Conservation (phyloP, 371 early-diverging fungal genomes). For the Mortierella sp. region DNA sequence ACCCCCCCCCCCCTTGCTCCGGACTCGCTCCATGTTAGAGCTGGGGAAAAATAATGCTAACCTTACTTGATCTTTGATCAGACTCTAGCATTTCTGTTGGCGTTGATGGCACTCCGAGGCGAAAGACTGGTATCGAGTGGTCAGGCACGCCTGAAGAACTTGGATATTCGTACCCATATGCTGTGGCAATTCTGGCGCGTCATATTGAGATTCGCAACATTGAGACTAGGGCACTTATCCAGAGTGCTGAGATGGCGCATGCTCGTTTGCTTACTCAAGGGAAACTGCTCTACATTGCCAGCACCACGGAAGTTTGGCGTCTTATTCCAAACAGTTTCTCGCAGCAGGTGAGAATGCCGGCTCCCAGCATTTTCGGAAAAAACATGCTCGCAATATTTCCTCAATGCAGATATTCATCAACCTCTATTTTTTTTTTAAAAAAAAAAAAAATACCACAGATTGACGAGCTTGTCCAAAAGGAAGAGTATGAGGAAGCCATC, state of each 20-base stretch:
- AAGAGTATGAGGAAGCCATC: constrained; percentile 87
- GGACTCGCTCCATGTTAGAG: not conserved
- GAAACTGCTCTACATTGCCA: constrained; percentile 83
- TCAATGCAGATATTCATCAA: not conserved
- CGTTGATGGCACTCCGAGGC: constrained; percentile 71
- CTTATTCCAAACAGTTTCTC: constrained; percentile 88
- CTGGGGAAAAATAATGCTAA: not conserved
- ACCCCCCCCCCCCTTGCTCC: too few species aligned
- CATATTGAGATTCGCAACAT: constrained; percentile 90
- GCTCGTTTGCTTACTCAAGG: constrained; percentile 73
- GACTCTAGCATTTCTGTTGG: constrained; percentile 79
- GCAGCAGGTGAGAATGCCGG: constrained; percentile 71
- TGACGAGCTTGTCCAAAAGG: constrained; percentile 80
- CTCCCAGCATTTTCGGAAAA: too few species aligned
- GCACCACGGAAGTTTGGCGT: constrained; percentile 82
- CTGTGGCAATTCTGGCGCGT: constrained; percentile 73
- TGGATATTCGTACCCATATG: constrained; percentile 81
- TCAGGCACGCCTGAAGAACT: constrained; percentile 77
- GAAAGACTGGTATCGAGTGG: constrained; percentile 80
- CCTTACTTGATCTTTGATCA: constrained; percentile 16
- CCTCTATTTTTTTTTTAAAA: not conserved
- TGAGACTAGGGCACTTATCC: constrained; percentile 83
- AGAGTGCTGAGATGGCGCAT: constrained; percentile 74
- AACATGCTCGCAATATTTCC: too few species aligned
- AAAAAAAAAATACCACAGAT: constrained; percentile 62